Evolutionary conservation across 2,329 filamentous ascomycete species (phyloP), one percentile per base, ranked within the genome.

Genomic region (Chalaropsis ovoidea): DNA sequence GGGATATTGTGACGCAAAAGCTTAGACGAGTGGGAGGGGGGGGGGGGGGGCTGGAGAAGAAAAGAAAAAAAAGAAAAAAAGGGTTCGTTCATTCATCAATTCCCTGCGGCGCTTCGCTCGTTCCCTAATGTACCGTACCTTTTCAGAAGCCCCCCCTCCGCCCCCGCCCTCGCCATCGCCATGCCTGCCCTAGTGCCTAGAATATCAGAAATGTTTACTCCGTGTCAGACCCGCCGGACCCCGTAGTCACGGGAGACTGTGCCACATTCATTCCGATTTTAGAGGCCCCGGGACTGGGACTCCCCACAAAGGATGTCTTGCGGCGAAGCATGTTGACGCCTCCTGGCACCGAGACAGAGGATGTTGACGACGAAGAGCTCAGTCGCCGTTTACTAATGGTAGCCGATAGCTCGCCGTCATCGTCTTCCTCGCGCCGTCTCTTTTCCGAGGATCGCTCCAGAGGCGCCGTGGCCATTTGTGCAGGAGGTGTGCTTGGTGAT

Each of bases 401-500:
- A n/a, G 66, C 27, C 13, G 63, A 17, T 3, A 97, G 77, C 72
- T 93, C 90, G 69, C 96, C 92, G 65, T 96, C 92, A n/a, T 77
- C 76, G 68, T 95, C 90, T 66, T 96, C 93, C 73, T 96, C 92
- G 70, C 94, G 84, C 61, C 93, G 84, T 61, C 93, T 87, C 76
- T 97, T 97, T 74, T 95, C 90, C 0, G 90, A 88, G 19, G 95
- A 76, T 64, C 90, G 83, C 74, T 96, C 90, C 0, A 86, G 88
- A 2, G 87, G 86, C 0, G 24, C 17, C 17, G 86, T 84, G 27
- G 76, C 70, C 5, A 72, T 71, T 15, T 75, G 70, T 35, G 73
- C 72, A n/a, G 61, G 72, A 72, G 61, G 71, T 72, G 49, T 75
- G 72, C 43, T 73, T 75, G 64, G 74, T 69, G 13, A 69, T 61